Conservation (phyloP, 1,284 basidiomycete species). For the Vanrija sp. region DNA sequence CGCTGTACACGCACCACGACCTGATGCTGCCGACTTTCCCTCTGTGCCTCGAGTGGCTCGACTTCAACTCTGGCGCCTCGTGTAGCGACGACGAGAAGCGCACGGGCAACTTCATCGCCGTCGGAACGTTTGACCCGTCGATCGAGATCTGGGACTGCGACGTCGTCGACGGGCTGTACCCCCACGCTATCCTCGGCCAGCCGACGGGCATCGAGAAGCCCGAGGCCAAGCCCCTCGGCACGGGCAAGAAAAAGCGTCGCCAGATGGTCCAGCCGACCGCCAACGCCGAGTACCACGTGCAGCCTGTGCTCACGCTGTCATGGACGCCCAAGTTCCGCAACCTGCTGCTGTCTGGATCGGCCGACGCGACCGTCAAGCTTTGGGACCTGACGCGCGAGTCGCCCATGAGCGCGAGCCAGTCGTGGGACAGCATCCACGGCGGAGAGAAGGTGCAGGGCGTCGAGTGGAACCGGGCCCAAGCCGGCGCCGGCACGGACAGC, state of each 20-base stretch:
- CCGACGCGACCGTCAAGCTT: conserved; percentile 92
- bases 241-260: conserved; percentile 92
- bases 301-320: conserved; percentile 83
- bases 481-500: conserved; percentile 55
- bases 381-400: conserved; percentile 85
- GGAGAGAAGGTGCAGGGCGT: conserved; percentile 94
- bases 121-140: conserved; percentile 94
- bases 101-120: conserved; percentile 85
- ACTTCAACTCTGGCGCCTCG: conserved; percentile 58
- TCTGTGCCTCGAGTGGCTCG: conserved; percentile 98
- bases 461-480: conserved; percentile 83
- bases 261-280: conserved; percentile 68
- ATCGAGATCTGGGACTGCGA: conserved; percentile 99
- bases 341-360: conserved; percentile 84
- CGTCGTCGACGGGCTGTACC: conserved; percentile 89
- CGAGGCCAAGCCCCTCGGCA: conserved; percentile 70
- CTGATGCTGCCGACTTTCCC: conserved; percentile 97
- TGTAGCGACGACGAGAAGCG: conserved; percentile 35
- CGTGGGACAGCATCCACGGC: conserved; percentile 75
- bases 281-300: conserved; percentile 78
- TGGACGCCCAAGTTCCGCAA: conserved; percentile 91
- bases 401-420: conserved; percentile 63
- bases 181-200: conserved; percentile 80
- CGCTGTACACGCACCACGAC: conserved; percentile 96
- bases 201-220: conserved; percentile 66